Evolutionary conservation across 2,329 filamentous ascomycete species (phyloP).

Genomic region (Akanthomyces lecanii): DNA sequence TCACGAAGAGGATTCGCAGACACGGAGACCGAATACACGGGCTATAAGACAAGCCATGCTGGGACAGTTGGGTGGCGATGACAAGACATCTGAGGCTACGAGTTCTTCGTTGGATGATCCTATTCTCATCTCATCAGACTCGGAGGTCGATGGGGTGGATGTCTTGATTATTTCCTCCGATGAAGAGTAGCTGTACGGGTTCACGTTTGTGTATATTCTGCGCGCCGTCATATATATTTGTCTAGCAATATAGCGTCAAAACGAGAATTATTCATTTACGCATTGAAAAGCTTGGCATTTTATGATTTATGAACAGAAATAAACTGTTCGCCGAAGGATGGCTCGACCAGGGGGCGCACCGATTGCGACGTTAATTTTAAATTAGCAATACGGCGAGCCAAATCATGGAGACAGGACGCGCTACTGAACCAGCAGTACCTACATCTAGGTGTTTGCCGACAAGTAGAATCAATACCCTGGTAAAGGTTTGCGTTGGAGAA

Average conservation of each 20-base stretch:
- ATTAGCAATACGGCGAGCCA: neutral
- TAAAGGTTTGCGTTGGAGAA: too few species aligned
- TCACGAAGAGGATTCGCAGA: neutral
- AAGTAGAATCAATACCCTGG: too few species aligned
- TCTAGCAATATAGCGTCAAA: too few species aligned
- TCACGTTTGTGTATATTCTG: too few species aligned
- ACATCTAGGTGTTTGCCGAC: too few species aligned
- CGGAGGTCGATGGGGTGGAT: neutral
- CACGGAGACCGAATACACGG: neutral
- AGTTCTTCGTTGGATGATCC: neutral
- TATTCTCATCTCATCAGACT: constrained; percentile 8
- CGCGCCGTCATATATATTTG: too few species aligned
- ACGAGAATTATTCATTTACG: too few species aligned
- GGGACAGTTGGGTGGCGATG: neutral
- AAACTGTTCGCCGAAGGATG: neutral
- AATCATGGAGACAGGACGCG: neutral
- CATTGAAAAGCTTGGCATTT: too few species aligned
- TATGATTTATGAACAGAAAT: neutral
- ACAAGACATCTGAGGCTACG: neutral
- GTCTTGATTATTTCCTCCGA: neutral
- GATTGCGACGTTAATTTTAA: neutral
- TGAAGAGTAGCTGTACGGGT: neutral
- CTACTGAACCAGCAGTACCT: neutral
- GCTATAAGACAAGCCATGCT: neutral
- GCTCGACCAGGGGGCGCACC: neutral